Evolutionary conservation across 108 stramenopile species (phyloP).

Genomic region (Pseudonitzschia multiseries): DNA sequence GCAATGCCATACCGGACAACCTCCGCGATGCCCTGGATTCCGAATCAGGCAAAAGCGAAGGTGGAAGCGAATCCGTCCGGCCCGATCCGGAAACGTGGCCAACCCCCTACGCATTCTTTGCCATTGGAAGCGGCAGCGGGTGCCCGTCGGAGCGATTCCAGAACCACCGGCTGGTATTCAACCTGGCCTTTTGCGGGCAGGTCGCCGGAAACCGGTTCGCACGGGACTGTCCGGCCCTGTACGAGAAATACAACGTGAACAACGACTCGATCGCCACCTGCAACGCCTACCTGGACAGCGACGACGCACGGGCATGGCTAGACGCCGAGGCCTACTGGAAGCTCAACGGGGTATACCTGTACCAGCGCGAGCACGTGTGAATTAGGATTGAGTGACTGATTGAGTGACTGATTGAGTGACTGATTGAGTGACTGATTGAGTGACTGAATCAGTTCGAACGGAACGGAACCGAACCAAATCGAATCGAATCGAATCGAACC

Average conservation of each 20-base stretch:
- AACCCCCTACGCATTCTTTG: conserved; percentile 84
- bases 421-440: too few species aligned
- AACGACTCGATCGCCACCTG: conserved; percentile 54
- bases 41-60: conserved; percentile 31
- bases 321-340: conserved; percentile 77
- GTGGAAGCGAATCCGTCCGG: conserved; percentile 36
- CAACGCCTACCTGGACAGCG: conserved; percentile 69
- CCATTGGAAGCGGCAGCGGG: conserved; percentile 67
- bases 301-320: conserved; percentile 47
- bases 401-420: too few species aligned
- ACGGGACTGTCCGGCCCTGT: conserved; percentile 67
- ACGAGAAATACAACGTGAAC: conserved; percentile 38
- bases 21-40: conserved; percentile 10
- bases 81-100: conserved; percentile 74
- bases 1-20: conserved; percentile 43
- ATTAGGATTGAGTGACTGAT: too few species aligned
- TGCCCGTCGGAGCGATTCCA: conserved; percentile 82
- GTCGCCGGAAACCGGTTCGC: conserved; percentile 83
- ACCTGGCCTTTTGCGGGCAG: conserved; percentile 85
- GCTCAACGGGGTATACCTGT: conserved; percentile 80
- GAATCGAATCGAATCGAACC: too few species aligned
- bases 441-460: too few species aligned
- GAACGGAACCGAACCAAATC: too few species aligned
- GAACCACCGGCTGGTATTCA: conserved; percentile 79
- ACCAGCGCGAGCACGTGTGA: conserved; percentile 47